A percentile compares a stretch with the other conserved stretches of the same genome.
Conservation (phyloP, 257 asterid species). For the Nicotiana paniculata region DNA sequence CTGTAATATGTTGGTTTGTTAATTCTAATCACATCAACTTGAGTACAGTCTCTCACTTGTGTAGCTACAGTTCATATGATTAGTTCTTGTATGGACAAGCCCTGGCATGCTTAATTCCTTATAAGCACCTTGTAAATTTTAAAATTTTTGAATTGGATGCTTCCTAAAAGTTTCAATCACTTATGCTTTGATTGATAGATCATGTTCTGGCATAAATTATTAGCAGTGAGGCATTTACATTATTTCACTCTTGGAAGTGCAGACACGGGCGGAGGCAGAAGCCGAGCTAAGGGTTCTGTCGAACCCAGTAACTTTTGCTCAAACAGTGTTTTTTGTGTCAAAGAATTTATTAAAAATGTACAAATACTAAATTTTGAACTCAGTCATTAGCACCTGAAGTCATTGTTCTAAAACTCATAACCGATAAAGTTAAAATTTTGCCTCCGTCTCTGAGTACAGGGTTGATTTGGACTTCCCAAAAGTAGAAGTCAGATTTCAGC, state of each 20-base stretch:
- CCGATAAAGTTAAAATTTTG: too few relatives aligned
- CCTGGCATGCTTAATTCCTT: background rate
- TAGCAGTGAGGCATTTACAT: background rate
- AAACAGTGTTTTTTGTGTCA: too few relatives aligned
- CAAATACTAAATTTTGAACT: too few relatives aligned
- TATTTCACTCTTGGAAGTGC: constrained; percentile 12
- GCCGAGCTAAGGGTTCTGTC: too few relatives aligned
- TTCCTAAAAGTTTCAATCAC: background rate
- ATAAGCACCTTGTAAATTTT: background rate
- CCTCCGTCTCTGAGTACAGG: constrained; percentile 23
- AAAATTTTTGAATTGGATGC: background rate
- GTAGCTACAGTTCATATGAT: background rate
- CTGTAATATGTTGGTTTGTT: background rate
- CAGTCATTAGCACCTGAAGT: too few relatives aligned
- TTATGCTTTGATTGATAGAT: background rate
- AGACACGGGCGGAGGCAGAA: too few relatives aligned
- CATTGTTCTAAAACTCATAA: too few relatives aligned
- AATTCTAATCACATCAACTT: background rate
- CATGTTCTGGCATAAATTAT: background rate
- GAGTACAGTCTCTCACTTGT: background rate
- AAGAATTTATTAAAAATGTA: too few relatives aligned
- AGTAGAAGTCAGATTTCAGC: constrained; percentile 80
- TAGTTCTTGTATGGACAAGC: background rate
- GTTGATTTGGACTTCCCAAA: constrained; percentile 87
- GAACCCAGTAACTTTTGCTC: too few relatives aligned